Conservation (phyloP, 139 green algal genomes). For the Ettlia oleoabundans region DNA sequence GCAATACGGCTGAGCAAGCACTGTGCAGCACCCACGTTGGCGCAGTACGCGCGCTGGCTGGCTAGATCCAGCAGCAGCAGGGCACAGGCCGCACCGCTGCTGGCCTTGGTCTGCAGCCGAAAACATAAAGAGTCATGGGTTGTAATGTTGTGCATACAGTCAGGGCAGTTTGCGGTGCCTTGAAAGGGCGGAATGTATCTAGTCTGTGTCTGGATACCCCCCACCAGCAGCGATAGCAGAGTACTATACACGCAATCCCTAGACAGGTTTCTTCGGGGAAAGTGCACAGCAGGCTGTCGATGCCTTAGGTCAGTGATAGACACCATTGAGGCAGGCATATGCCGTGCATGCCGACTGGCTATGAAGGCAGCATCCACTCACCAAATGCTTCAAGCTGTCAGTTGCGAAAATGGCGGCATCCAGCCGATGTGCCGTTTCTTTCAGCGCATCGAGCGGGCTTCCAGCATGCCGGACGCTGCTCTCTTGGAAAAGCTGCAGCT, state of each 20-base stretch:
- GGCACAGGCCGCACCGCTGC: conserved; percentile 16
- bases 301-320: no score
- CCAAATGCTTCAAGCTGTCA: background rate
- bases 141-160: no score
- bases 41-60: conserved; percentile 13
- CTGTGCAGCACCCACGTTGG: conserved; percentile 25
- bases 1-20: conserved; percentile 21
- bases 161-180: no score
- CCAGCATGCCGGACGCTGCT: background rate
- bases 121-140: background rate
- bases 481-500: conserved; percentile 13
- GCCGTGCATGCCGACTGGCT: no score
- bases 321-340: no score
- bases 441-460: conserved; percentile 12
- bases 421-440: background rate
- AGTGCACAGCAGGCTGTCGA: no score
- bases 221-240: no score
- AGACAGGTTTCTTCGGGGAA: no score
- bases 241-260: no score
- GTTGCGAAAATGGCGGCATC: conserved; percentile 9
- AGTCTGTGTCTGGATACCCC: no score
- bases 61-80: conserved; percentile 14
- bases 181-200: no score
- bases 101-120: conserved; percentile 8
- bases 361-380: conserved; percentile 1